Percentiles rank a stretch among this genome's conserved stretches.
Evolutionary conservation across 805 yeast species (phyloP).

Genomic region (Monosporozyma aerobia): DNA sequence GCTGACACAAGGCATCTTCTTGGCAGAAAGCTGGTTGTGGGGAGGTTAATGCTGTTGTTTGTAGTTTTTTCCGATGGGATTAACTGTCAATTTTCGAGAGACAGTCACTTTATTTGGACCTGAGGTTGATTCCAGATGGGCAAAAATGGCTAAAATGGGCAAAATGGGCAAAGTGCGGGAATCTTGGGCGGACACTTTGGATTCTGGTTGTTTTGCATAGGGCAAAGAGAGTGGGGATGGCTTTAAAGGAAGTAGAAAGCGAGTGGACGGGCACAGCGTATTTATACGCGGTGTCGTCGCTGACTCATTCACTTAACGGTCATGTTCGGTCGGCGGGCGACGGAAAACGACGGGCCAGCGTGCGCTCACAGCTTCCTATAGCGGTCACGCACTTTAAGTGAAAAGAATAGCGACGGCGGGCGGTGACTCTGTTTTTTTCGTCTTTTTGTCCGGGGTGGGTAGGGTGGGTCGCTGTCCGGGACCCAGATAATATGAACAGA

Average conservation of each 20-base stretch:
- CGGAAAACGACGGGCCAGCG: too few species aligned
- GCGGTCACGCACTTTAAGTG: constrained; percentile 9
- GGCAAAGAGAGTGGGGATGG: background rate
- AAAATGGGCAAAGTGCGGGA: too few species aligned
- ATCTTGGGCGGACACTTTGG: too few species aligned
- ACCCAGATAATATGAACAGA: too few species aligned
- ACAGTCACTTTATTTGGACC: background rate
- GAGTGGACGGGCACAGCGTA: background rate
- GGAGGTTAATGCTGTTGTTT: background rate
- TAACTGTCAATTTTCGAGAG: background rate
- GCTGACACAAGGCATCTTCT: constrained; percentile 22
- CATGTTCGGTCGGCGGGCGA: background rate
- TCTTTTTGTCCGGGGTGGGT: too few species aligned
- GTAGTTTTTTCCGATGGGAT: background rate
- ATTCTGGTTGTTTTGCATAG: background rate
- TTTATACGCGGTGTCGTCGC: constrained; percentile 5
- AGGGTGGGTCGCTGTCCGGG: background rate
- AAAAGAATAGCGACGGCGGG: constrained; percentile 12
- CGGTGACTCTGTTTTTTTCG: too few species aligned
- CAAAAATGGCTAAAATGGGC: too few species aligned
- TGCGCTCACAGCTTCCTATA: constrained; percentile 1
- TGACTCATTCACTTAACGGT: constrained; percentile 14
- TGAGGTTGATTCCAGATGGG: background rate
- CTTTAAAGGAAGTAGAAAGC: constrained; percentile 11
- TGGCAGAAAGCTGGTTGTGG: too few species aligned